Evolutionary conservation across 169 alveolate genomes (phyloP).

Genomic region (Plasmodium gallinaceum): DNA sequence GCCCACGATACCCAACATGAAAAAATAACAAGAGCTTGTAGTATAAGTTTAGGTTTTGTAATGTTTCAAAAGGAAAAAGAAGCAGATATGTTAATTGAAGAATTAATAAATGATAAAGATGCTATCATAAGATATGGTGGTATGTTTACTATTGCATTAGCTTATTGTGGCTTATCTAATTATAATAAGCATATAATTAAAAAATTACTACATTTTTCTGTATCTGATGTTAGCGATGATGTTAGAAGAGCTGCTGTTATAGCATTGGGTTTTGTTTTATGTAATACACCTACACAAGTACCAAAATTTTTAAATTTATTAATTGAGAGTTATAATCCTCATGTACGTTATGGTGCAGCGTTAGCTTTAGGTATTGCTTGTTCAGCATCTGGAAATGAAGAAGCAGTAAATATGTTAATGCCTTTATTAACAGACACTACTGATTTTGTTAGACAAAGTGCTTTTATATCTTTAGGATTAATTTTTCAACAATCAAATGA

Average conservation of each 20-base stretch:
- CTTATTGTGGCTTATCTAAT: conserved; percentile 94
- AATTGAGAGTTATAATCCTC: conserved; percentile 97
- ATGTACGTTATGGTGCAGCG: conserved; percentile 99
- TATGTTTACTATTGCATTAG: conserved; percentile 97
- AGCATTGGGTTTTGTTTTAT: conserved; percentile 94
- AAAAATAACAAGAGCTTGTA: conserved; percentile 97
- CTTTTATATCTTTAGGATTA: conserved; percentile 92
- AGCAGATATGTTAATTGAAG: conserved; percentile 93
- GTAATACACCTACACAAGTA: conserved; percentile 89
- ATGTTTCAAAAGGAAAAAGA: conserved; percentile 94
- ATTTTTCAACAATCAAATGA: conserved; percentile 92
- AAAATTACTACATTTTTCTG: conserved; percentile 96
- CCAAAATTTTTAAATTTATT: conserved; percentile 93
- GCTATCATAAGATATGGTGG: conserved; percentile 98
- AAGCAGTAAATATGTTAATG: conserved; percentile 93
- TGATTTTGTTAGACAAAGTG: conserved; percentile 98
- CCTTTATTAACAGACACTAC: conserved; percentile 95
- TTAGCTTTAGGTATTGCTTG: conserved; percentile 98
- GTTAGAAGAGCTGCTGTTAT: conserved; percentile 99
- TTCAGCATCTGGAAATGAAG: conserved; percentile 95
- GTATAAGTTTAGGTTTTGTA: conserved; percentile 95
- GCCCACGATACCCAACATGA: conserved; percentile 99
- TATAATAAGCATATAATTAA: conserved; percentile 89
- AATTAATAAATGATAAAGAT: conserved; percentile 92
- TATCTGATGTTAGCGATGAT: conserved; percentile 98